Percentiles rank a stretch among this genome's conserved stretches.
Conservation (phyloP, 2,329 filamentous ascomycete species). For the Nannizziopsis barbatae region DNA sequence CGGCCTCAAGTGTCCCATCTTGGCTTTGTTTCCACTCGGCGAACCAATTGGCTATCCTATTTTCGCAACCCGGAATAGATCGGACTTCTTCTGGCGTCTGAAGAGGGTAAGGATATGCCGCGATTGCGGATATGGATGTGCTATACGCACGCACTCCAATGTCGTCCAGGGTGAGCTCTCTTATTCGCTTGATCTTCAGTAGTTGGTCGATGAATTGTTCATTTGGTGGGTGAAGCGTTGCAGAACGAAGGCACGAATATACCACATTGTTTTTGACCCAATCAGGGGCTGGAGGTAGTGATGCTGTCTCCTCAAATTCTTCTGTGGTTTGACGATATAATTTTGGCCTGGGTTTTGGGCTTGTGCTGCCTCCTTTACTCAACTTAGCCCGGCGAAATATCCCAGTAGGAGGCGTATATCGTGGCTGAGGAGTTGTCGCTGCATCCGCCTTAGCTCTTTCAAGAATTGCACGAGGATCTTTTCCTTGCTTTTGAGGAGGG, state of each 20-base stretch:
- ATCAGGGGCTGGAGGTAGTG: slow-evolving; percentile 56
- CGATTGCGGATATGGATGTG: slow-evolving; percentile 68
- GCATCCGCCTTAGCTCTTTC: slow-evolving; percentile 45
- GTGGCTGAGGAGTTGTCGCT: slow-evolving; percentile 14
- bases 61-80: slow-evolving; percentile 64
- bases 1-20: slow-evolving; percentile 51
- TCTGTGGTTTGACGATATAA: slow-evolving; percentile 63
- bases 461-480: slow-evolving; percentile 31
- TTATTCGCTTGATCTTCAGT: slow-evolving; percentile 59
- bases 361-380: slow-evolving; percentile 16
- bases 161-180: slow-evolving; percentile 61
- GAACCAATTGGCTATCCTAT: slow-evolving; percentile 67
- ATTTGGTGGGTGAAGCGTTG: slow-evolving; percentile 60
- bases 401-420: slow-evolving; percentile 1
- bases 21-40: slow-evolving; percentile 55
- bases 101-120: slow-evolving; percentile 62
- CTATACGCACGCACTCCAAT: slow-evolving; percentile 79
- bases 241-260: slow-evolving; percentile 73
- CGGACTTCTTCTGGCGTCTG: slow-evolving; percentile 35
- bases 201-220: slow-evolving; percentile 62
- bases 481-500: slow-evolving; percentile 12
- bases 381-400: slow-evolving; percentile 7
- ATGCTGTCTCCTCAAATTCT: slow-evolving; percentile 53
- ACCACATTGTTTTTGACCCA: slow-evolving; percentile 53
- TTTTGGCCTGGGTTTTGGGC: slow-evolving; percentile 26